A percentile compares a stretch with the other conserved stretches of the same genome.
These are phyloP conservation scores for Neobulgaria alba DNA, from an alignment of 2,329 filamentous ascomycete species.

Conservation along the genomic window DNA sequence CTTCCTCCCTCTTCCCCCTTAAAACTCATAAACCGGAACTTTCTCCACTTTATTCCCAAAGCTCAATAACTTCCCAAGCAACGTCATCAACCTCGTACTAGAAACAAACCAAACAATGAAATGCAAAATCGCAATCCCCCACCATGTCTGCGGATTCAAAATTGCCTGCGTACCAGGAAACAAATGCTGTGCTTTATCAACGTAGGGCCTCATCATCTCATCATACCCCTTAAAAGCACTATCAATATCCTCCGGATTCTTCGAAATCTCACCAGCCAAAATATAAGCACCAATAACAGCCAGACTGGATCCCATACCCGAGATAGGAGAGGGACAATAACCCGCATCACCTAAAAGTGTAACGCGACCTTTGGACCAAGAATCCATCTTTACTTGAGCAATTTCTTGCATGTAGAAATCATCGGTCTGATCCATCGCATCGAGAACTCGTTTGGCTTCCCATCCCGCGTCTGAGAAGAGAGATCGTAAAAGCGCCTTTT, in stretches of 20 bases:
- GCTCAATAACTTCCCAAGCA: slow-evolving; percentile 8
- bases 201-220: slow-evolving; percentile 35
- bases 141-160: slow-evolving; percentile 10
- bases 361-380: slow-evolving; percentile 38
- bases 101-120: slow-evolving; percentile 3
- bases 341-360: slow-evolving; percentile 48
- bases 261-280: slow-evolving; percentile 43
- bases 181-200: slow-evolving; percentile 33
- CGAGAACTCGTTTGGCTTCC: slow-evolving; percentile 35
- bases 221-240: slow-evolving; percentile 38
- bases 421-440: slow-evolving; percentile 30
- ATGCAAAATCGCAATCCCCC: slow-evolving; percentile 10
- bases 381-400: slow-evolving; percentile 35
- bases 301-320: slow-evolving; percentile 43
- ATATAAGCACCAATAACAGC: slow-evolving; percentile 45
- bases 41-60: too few relatives aligned
- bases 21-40: too few relatives aligned
- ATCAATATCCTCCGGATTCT: slow-evolving; percentile 16
- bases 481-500: slow-evolving; percentile 36
- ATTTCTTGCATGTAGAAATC: slow-evolving; percentile 41
- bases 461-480: slow-evolving; percentile 40
- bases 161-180: slow-evolving; percentile 13
- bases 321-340: slow-evolving; percentile 42
- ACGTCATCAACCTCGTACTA: slow-evolving; percentile 3
- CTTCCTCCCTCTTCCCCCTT: too few relatives aligned